phyloP scores from a whole-genome alignment of 2,329 filamentous ascomycete genomes.

The Falciphora oryzae region DNA sequence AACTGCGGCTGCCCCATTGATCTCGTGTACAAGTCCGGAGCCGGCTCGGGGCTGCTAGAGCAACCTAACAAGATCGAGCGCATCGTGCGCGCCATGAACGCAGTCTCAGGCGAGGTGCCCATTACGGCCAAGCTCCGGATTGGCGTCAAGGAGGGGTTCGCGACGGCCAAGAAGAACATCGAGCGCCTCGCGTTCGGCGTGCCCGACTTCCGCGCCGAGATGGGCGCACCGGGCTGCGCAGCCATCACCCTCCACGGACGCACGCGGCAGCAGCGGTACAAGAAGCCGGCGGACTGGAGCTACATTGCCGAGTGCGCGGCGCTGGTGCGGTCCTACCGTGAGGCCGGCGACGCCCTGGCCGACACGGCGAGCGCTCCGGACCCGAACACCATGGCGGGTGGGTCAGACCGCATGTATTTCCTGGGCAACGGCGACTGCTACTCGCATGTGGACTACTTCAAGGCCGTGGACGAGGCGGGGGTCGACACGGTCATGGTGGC shows the following conservation, averaged over 20 bases:
- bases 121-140: slow-evolving; percentile 94
- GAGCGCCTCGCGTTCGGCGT: slow-evolving; percentile 79
- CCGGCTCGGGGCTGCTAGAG: slow-evolving; percentile 89
- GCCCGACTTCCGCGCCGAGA: slow-evolving; percentile 60
- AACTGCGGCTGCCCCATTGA: slow-evolving; percentile 98
- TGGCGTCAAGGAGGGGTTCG: slow-evolving; percentile 74
- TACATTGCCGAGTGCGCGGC: slow-evolving; percentile 90
- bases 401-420: slow-evolving; percentile 69
- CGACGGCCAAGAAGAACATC: slow-evolving; percentile 74
- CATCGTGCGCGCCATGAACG: slow-evolving; percentile 94
- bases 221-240: slow-evolving; percentile 77
- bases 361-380: slow-evolving; percentile 80
- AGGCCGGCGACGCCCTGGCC: slow-evolving; percentile 55
- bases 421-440: slow-evolving; percentile 96
- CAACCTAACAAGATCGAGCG: slow-evolving; percentile 82
- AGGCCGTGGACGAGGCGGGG: slow-evolving; percentile 67
- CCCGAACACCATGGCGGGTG: slow-evolving; percentile 60
- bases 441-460: slow-evolving; percentile 82
- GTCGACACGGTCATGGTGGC: slow-evolving; percentile 97
- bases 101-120: slow-evolving; percentile 81
- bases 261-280: slow-evolving; percentile 91
- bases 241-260: slow-evolving; percentile 95
- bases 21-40: slow-evolving; percentile 80
- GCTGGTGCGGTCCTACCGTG: slow-evolving; percentile 74
- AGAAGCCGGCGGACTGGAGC: slow-evolving; percentile 83